Base-by-base conservation (phyloP, 2,329 filamentous ascomycete species). In the Botrytis galanthina region DNA sequence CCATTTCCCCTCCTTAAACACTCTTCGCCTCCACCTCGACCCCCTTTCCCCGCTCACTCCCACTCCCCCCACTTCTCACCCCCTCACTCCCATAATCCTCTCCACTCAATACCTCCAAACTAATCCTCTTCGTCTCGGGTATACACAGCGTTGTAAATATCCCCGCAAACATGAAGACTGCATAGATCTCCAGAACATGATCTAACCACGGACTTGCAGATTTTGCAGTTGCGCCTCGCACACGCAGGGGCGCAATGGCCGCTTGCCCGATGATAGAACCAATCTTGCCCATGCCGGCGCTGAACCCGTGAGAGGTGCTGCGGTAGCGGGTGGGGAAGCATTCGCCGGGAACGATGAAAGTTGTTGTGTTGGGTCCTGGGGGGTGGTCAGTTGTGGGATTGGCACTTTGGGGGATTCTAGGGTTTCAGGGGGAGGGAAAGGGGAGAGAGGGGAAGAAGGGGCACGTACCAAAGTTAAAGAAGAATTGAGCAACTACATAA, bases 121-220 rank as follows among this genome's bases (percentile, higher is more conserved):
- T 93, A 82, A 90, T 87, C 1, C 91, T 86, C 84, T 92, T 94
- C 0, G 91, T 94, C 83, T 94, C 93, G 0, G 92, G 92, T 42
- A 95, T 91, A 46, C 95, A 83, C 4, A 95, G 83, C 1, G 90
- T 90, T 1, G 89, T 89, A 67, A 93, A 83, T 71, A 89, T 86
- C 64, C 93, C 93, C 61, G 87, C 86, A 6, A 95, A 85, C 93
- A 95, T 95, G 84, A 95, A 94, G 14, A 93, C 85, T 0, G 92
- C 91, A 81, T 93, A 94, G 63, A 95, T 91, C 81, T 93, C 86
- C 83, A 95, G 89, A 62, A 95, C 87, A 74, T 92, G 89, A 81
- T 92, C 87, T 71, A 95, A 85, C 87, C 91, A 92, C 7, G 73
- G 73, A 26, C 46, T 74, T 35, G 73, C 51, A 51, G 60, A 54